These are phyloP conservation scores for Phytophthora kernoviae DNA, from an alignment of 352 stramenopile species.

Conservation along the genomic window DNA sequence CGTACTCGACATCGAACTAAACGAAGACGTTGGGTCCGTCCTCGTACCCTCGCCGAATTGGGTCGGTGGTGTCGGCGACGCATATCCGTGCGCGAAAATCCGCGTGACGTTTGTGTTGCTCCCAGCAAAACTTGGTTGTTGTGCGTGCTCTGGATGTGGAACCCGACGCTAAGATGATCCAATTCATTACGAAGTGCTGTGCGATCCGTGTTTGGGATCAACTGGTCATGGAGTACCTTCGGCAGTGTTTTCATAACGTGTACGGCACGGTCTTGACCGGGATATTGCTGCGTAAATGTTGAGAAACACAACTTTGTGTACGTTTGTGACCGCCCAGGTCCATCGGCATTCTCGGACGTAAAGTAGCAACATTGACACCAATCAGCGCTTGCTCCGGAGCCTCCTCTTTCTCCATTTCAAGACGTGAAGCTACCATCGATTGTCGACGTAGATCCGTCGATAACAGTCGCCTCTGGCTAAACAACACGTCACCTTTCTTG, in stretches of 20 bases:
- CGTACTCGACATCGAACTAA: constrained; percentile 19
- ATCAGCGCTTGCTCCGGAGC: constrained; percentile 35
- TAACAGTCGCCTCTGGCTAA: constrained; percentile 33
- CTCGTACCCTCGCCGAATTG: constrained; percentile 33
- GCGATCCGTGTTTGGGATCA: constrained; percentile 46
- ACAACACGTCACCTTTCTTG: constrained; percentile 48
- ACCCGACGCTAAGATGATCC: constrained; percentile 57
- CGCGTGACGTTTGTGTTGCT: constrained; percentile 50
- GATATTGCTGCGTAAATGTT: constrained; percentile 51
- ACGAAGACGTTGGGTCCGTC: constrained; percentile 7
- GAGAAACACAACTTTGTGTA: constrained; percentile 55
- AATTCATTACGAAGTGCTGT: constrained; percentile 51
- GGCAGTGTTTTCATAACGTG: constrained; percentile 74
- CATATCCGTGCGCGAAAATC: constrained; percentile 62
- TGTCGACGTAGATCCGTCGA: constrained; percentile 31
- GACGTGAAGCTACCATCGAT: constrained; percentile 27
- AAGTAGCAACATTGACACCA: constrained; percentile 33
- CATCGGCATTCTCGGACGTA: constrained; percentile 31
- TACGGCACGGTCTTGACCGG: constrained; percentile 45
- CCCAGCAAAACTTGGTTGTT: constrained; percentile 19
- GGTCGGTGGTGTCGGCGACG: constrained; percentile 40
- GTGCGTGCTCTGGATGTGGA: constrained; percentile 50
- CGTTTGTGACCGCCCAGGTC: constrained; percentile 38
- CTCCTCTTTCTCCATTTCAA: constrained; percentile 15
- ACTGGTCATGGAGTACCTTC: constrained; percentile 49